Base-by-base conservation (phyloP, 805 yeast species). In the Saturnispora zaruensis region DNA sequence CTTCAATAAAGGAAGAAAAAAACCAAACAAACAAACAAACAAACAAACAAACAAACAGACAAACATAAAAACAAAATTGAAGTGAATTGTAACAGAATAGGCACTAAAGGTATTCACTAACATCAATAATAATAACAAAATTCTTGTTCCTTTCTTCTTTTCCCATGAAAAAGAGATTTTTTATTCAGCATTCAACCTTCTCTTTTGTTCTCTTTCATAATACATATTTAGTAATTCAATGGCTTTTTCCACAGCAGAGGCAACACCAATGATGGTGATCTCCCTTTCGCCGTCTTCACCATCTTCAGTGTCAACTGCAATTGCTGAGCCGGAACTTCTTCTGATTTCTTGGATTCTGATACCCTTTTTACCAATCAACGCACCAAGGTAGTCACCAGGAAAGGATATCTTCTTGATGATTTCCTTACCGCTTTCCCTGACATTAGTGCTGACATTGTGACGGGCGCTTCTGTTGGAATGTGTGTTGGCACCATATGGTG, bases 301-400 rank as follows among this genome's bases (percentile, higher is more conserved):
- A 37, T 77, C 81, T 57, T 78, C 79, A 48, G 79, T 79, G 58
- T 82, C 86, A 56, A 89, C 86, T 5, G 81, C 78, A 62, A 89
- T 87, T 38, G 80, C 77, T 37, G 96, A 89, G 38, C 89, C 90
- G 45, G 89, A 78, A 33, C 75, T 75, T 58, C 84, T 79, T 58
- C 96, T 77, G 46, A 89, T 83, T 53, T 89, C 95, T 65, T 85
- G 93, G 57, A 89, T 87, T 67, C 95, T 78, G 26, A 86, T 71
- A 37, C 96, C 96, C 55, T 82, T 81, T 57, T 84, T 83, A 52
- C 96, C 96, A 58, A 89, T 87, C 49, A 89, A 73, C 46, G 95
- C 91, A 41, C 96, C 96, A 42, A 89, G 96, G 69, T 81, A 81
- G 53, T 81, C 87, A 56, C 84, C 82, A 36, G 95, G 87, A 62